phyloP scores from a whole-genome alignment of 208 protist genomes.

The Crithidia mellificae region DNA sequence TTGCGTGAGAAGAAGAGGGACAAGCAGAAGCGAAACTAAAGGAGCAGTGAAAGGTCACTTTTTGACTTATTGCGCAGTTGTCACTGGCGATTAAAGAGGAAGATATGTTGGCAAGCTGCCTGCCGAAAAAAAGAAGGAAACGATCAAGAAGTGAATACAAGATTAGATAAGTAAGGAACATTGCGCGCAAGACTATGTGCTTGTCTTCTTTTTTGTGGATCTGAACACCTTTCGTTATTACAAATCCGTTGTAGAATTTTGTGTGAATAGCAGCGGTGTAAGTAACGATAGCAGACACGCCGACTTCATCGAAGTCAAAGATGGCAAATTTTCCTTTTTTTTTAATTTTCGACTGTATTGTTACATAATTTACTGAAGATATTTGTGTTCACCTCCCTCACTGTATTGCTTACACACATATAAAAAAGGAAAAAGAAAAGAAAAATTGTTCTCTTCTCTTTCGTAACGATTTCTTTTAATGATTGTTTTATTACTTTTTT shows the following conservation, averaged over 20 bases:
- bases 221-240: too few species aligned
- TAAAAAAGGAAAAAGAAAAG: not conserved
- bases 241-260: not conserved
- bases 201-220: too few species aligned
- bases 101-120: too few species aligned
- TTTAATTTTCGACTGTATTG: not conserved
- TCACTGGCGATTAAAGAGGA: too few species aligned
- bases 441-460: not conserved
- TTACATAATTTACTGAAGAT: not conserved
- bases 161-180: too few species aligned
- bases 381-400: not conserved
- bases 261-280: not conserved
- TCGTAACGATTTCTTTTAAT: not conserved
- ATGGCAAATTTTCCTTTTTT: not conserved
- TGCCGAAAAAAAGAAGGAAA: not conserved
- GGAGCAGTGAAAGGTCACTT: too few species aligned
- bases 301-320: not conserved
- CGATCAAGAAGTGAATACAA: too few species aligned
- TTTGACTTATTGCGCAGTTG: too few species aligned
- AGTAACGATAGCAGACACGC: not conserved
- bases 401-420: not conserved
- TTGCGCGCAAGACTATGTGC: too few species aligned
- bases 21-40: too few species aligned
- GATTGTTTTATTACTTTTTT: not conserved
- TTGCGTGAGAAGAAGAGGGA: too few species aligned